These are phyloP conservation scores for Micractinium sp. DNA, from an alignment of 139 green algal genomes.

Conservation along the genomic window DNA sequence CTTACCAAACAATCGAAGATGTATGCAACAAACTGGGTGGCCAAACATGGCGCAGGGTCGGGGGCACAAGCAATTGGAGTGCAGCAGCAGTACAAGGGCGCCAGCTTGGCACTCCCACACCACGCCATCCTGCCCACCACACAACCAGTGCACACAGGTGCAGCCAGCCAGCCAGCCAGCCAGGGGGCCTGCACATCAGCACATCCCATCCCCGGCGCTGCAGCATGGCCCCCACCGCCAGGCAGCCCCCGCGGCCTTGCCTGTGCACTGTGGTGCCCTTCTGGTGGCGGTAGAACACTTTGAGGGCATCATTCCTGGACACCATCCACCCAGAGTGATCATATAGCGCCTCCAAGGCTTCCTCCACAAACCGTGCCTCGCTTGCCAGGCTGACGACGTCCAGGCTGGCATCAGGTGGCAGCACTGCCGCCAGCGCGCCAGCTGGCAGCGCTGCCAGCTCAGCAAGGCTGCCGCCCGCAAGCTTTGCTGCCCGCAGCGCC, in stretches of 20 bases:
- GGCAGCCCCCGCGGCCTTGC: not conserved
- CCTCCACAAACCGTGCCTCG: not conserved
- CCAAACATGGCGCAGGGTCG: too few species aligned
- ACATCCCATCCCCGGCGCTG: not conserved
- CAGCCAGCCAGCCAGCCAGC: too few species aligned
- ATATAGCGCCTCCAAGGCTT: constrained; percentile 14
- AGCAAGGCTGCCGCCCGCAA: not conserved
- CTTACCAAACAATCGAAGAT: too few species aligned
- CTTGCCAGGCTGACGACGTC: not conserved
- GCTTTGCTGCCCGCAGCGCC: not conserved
- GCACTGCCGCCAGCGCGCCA: not conserved
- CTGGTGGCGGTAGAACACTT: constrained; percentile 39
- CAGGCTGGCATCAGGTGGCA: constrained; percentile 11
- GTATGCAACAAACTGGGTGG: too few species aligned
- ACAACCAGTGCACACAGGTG: too few species aligned
- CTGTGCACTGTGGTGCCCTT: constrained; percentile 31
- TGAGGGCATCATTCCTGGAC: constrained; percentile 14
- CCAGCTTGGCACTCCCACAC: too few species aligned
- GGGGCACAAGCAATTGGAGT: not conserved
- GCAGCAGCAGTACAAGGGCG: not conserved
- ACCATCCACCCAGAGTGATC: constrained; percentile 38
- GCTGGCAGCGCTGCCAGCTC: not conserved
- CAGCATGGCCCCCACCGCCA: not conserved
- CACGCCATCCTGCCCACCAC: too few species aligned
- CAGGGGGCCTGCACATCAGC: not conserved